These are phyloP conservation scores for Podospora australis DNA, from an alignment of 495 filamentous ascomycete genomes.

Conservation along the genomic window DNA sequence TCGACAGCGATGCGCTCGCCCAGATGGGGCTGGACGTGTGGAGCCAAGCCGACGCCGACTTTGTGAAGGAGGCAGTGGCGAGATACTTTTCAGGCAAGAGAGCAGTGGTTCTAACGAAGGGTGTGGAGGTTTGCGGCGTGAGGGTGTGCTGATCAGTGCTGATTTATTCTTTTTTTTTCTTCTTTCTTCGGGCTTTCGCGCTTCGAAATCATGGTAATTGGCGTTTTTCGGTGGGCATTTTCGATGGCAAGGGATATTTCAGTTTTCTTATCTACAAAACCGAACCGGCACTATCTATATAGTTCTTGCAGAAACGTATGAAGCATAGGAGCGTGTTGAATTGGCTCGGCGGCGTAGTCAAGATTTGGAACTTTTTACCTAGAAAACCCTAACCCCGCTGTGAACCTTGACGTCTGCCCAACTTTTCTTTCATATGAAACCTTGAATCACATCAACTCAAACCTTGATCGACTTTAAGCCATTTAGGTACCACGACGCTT, in stretches of 20 bases:
- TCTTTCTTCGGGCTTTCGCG: too few relatives aligned
- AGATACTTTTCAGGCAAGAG: conserved; percentile 62
- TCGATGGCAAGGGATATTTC: background rate
- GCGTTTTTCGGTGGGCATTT: background rate
- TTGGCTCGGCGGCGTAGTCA: too few relatives aligned
- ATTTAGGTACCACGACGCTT: too few relatives aligned
- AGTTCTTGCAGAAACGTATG: too few relatives aligned
- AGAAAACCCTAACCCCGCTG: background rate
- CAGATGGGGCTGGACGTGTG: conserved; percentile 83
- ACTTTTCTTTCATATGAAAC: background rate
- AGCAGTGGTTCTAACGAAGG: conserved; percentile 62
- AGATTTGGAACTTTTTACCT: too few relatives aligned
- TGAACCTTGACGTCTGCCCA: background rate
- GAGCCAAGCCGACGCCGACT: conserved; percentile 70
- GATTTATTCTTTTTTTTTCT: too few relatives aligned
- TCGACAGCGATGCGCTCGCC: conserved; percentile 64
- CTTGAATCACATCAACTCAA: background rate
- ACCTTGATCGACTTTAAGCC: too few relatives aligned
- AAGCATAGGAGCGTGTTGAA: too few relatives aligned
- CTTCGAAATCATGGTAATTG: too few relatives aligned
- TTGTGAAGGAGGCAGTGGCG: conserved; percentile 59
- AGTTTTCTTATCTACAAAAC: background rate
- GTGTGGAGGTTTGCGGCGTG: conserved; percentile 75
- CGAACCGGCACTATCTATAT: too few relatives aligned
- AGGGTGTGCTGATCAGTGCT: conserved; percentile 54